Conservation (phyloP, 179 eudicot species). For the Nepenthes alata region DNA sequence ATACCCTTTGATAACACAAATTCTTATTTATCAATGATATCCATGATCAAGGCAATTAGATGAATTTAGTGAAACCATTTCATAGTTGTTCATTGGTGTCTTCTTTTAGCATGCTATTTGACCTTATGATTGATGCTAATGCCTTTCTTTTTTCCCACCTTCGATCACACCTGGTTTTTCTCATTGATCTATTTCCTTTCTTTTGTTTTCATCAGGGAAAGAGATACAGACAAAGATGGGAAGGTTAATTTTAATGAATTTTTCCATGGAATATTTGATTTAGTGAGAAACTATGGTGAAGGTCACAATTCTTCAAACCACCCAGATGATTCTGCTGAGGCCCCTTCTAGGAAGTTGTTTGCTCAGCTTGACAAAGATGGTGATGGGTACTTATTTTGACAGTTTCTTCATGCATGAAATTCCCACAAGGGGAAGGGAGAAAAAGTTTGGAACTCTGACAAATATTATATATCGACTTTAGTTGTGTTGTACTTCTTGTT, state of each 20-base stretch:
- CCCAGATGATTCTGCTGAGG: constrained; percentile 38
- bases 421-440: not conserved
- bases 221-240: constrained; percentile 94
- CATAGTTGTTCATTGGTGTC: not conserved
- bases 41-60: too few relatives aligned
- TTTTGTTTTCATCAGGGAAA: constrained; percentile 45
- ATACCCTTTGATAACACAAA: too few relatives aligned
- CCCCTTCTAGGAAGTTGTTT: constrained; percentile 70
- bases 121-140: not conserved
- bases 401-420: not conserved
- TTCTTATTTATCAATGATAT: too few relatives aligned
- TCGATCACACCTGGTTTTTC: not conserved
- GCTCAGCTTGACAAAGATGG: constrained; percentile 77
- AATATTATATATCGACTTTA: not conserved
- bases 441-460: not conserved
- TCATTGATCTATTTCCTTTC: constrained; percentile 5
- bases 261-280: constrained; percentile 84
- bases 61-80: too few relatives aligned
- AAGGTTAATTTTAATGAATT: constrained; percentile 76
- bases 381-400: constrained; percentile 42
- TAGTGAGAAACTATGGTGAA: constrained; percentile 74
- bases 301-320: constrained; percentile 52
- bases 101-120: not conserved
- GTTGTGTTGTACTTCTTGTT: constrained; percentile 5
- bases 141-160: constrained; percentile 5